These are phyloP conservation scores for Multifurca ochricompacta DNA, from an alignment of 768 basidiomycete genomes.

Conservation along the genomic window DNA sequence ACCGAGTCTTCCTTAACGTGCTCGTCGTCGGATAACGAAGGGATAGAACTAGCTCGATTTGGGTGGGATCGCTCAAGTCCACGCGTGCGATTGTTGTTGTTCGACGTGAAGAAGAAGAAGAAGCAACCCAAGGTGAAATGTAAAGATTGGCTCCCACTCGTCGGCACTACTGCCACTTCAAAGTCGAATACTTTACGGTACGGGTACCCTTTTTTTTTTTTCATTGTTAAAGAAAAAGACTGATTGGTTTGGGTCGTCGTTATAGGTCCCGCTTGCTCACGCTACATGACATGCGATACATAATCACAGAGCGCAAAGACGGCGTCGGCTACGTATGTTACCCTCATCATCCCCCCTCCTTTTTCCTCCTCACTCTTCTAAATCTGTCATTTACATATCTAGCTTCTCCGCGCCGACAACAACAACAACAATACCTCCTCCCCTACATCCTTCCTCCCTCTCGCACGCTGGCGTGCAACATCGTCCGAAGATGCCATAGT, in stretches of 20 bases:
- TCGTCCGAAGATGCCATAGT: background rate
- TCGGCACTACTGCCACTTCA: background rate
- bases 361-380: no score
- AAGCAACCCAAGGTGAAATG: slow-evolving; percentile 11
- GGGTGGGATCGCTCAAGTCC: slow-evolving; percentile 15
- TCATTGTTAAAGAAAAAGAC: no score
- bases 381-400: background rate
- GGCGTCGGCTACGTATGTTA: slow-evolving; percentile 9
- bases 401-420: slow-evolving; percentile 5
- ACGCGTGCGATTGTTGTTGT: slow-evolving; percentile 9
- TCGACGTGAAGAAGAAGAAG: background rate
- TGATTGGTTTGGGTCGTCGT: background rate
- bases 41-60: slow-evolving; percentile 5
- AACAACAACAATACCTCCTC: background rate
- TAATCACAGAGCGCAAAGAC: slow-evolving; percentile 4
- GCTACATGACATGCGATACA: background rate
- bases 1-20: no score
- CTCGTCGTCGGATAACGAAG: background rate
- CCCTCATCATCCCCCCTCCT: background rate
- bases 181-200: slow-evolving; percentile 1
- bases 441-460: background rate
- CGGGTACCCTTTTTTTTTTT: no score
- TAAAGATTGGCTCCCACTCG: slow-evolving; percentile 13
- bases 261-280: slow-evolving; percentile 12
- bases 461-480: slow-evolving; percentile 12